A percentile compares a stretch with the other conserved stretches of the same genome.
These are phyloP conservation scores for Strobilomyces dryophilus DNA, from an alignment of 768 basidiomycete genomes.

Conservation along the genomic window DNA sequence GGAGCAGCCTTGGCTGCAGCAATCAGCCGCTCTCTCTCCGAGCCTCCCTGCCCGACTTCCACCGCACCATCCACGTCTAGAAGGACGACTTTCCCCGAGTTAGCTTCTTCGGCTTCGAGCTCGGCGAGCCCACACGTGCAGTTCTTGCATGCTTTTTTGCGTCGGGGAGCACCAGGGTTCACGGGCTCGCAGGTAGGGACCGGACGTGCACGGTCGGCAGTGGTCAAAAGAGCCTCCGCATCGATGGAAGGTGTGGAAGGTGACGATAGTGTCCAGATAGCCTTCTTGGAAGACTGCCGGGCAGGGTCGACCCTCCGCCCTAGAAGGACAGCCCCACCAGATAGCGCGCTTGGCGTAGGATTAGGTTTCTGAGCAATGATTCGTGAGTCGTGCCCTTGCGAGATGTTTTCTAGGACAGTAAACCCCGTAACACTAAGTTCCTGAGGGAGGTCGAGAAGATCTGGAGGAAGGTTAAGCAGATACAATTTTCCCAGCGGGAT, in stretches of 20 bases:
- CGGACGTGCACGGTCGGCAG: slow-evolving; percentile 77
- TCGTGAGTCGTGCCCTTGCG: slow-evolving; percentile 34
- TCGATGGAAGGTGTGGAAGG: slow-evolving; percentile 75
- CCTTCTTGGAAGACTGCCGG: slow-evolving; percentile 76
- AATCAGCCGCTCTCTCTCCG: slow-evolving; percentile 62
- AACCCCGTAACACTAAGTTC: slow-evolving; percentile 69
- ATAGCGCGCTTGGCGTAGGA: slow-evolving; percentile 32
- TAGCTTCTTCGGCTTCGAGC: slow-evolving; percentile 79
- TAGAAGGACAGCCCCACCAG: slow-evolving; percentile 39
- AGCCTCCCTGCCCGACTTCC: slow-evolving; percentile 51
- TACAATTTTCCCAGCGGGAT: slow-evolving; percentile 66
- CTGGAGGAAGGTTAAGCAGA: slow-evolving; percentile 49
- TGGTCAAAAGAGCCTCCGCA: slow-evolving; percentile 77
- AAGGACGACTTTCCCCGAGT: slow-evolving; percentile 57
- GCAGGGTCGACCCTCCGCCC: slow-evolving; percentile 48
- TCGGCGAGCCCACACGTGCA: slow-evolving; percentile 97
- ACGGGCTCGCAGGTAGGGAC: slow-evolving; percentile 73
- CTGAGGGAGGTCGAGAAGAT: slow-evolving; percentile 44
- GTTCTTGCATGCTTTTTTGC: slow-evolving; percentile 92
- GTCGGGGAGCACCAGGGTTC: slow-evolving; percentile 44
- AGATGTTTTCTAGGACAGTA: slow-evolving; percentile 43
- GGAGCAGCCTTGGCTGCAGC: slow-evolving; percentile 67
- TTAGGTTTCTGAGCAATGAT: slow-evolving; percentile 72
- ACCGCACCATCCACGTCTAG: slow-evolving; percentile 58
- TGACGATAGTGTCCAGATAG: slow-evolving; percentile 78